A percentile compares a stretch with the other conserved stretches of the same genome.
Conservation (phyloP, 2,329 filamentous ascomycete species). For the Cercospora berteroae region DNA sequence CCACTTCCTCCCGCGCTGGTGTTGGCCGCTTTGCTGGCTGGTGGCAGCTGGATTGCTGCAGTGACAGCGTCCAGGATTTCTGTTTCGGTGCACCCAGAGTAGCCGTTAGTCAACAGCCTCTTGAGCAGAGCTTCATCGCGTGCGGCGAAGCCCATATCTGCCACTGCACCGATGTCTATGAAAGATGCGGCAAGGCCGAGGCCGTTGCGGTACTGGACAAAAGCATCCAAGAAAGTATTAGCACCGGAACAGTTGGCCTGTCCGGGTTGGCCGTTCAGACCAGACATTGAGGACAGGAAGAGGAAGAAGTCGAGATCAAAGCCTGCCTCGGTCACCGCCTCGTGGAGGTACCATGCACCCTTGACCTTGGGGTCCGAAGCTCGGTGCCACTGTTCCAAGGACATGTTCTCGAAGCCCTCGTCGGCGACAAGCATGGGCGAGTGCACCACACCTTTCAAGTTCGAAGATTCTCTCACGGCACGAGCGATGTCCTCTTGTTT, state of each 20-base stretch:
- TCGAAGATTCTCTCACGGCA: background rate
- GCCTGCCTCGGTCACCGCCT: background rate
- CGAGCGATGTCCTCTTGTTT: background rate
- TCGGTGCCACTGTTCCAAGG: conserved; percentile 6
- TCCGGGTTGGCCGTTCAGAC: background rate
- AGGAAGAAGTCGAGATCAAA: background rate
- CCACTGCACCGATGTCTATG: background rate
- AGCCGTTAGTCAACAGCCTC: background rate
- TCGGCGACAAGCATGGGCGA: conserved; percentile 16
- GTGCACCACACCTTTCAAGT: conserved; percentile 13
- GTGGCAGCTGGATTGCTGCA: background rate
- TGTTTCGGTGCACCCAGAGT: background rate
- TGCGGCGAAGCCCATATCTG: background rate
- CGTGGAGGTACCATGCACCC: background rate
- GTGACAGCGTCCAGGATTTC: conserved; percentile 3
- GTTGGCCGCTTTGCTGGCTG: background rate
- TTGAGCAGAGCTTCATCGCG: background rate
- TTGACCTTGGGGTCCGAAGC: conserved; percentile 11
- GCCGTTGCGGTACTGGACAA: background rate
- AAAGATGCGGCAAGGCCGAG: background rate
- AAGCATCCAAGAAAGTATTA: background rate
- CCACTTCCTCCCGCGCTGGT: background rate
- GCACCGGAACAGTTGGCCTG: background rate
- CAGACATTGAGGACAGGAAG: background rate
- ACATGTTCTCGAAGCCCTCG: conserved; percentile 11